Conservation (phyloP, 139 green algal species). For the Pleodorina starrii region DNA sequence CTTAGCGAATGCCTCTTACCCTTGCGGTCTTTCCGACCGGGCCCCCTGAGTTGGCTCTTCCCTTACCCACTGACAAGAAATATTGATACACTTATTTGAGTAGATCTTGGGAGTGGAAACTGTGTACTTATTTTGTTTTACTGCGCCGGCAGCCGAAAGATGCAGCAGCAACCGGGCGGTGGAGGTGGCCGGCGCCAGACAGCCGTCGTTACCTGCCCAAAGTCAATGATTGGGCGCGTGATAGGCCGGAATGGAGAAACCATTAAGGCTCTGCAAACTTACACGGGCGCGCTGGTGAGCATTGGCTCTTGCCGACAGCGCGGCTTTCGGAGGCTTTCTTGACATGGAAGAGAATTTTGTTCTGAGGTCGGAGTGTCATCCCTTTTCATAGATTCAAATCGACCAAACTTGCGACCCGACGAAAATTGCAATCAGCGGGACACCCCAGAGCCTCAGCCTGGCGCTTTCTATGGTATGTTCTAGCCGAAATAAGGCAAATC, state of each 20-base stretch:
- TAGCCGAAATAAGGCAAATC: background rate
- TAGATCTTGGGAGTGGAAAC: too few relatives aligned
- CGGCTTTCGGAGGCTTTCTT: background rate
- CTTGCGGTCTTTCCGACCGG: too few relatives aligned
- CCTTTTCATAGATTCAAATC: slow-evolving; percentile 27
- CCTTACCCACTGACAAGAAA: too few relatives aligned
- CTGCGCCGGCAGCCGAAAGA: background rate
- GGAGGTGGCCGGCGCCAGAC: slow-evolving; percentile 34
- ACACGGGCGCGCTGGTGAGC: slow-evolving; percentile 71
- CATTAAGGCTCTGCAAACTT: slow-evolving; percentile 87
- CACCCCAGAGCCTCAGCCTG: slow-evolving; percentile 59
- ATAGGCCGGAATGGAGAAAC: slow-evolving; percentile 85
- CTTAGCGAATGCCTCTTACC: too few relatives aligned
- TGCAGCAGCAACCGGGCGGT: slow-evolving; percentile 15
- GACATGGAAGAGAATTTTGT: background rate
- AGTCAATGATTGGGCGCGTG: slow-evolving; percentile 86
- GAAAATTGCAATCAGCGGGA: slow-evolving; percentile 72
- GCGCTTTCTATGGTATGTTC: slow-evolving; percentile 61
- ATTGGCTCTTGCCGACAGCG: slow-evolving; percentile 26
- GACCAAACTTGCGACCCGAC: slow-evolving; percentile 25
- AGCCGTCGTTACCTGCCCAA: slow-evolving; percentile 74
- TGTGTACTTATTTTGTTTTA: too few relatives aligned
- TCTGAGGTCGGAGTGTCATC: background rate
- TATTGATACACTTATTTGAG: too few relatives aligned
- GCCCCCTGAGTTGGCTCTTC: too few relatives aligned